These are phyloP conservation scores for Phlebiopsis flavidoalba DNA, from an alignment of 768 basidiomycete species.

Conservation along the genomic window DNA sequence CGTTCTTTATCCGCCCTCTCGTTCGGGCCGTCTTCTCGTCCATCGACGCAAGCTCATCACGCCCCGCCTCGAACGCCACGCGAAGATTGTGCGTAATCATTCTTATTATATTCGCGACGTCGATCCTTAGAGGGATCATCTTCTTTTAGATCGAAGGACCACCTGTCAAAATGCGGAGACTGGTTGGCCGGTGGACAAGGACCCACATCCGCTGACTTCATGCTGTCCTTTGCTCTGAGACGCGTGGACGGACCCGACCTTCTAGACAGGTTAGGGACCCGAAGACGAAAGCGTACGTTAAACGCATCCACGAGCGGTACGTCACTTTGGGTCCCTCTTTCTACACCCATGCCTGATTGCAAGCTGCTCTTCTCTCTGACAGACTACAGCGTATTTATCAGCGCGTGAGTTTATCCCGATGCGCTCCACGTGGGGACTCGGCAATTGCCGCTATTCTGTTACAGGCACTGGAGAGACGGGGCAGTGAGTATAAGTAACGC, in stretches of 20 bases:
- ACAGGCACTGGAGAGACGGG: conserved; percentile 21
- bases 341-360: background rate
- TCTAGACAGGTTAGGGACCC: conserved; percentile 25
- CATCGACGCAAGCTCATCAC: conserved; percentile 17
- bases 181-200: conserved; percentile 33
- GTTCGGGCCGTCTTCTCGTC: conserved; percentile 14
- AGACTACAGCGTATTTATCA: conserved; percentile 32
- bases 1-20: conserved; percentile 29
- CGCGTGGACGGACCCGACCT: conserved; percentile 22
- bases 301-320: conserved; percentile 34
- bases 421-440: background rate
- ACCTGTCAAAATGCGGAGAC: conserved; percentile 24
- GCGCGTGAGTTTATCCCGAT: conserved; percentile 19
- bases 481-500: conserved; percentile 16
- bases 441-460: background rate
- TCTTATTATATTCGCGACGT: background rate
- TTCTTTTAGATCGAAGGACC: conserved; percentile 32
- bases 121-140: background rate
- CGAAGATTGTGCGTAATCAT: conserved; percentile 19
- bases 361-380: background rate
- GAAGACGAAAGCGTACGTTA: conserved; percentile 32
- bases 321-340: conserved; percentile 7
- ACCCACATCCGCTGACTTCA: conserved; percentile 40
- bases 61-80: conserved; percentile 23
- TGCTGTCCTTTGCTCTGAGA: conserved; percentile 35